Evolutionary conservation across 164 flowering plant genomes (phyloP), one percentile per base, ranked within the genome.

Genomic region (Chloranthus sessilifolius): DNA sequence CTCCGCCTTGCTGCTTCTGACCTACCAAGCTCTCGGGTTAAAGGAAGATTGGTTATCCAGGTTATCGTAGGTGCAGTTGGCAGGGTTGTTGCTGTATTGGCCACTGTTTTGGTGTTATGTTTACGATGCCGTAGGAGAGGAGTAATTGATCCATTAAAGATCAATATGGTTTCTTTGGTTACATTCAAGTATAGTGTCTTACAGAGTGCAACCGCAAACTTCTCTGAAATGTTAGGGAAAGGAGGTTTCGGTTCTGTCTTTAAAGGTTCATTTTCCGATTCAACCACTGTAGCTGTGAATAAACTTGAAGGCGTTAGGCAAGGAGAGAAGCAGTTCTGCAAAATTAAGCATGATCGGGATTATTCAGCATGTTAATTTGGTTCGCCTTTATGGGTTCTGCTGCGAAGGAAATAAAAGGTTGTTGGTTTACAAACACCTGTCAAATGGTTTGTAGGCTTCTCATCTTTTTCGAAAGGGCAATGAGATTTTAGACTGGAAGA

Each of bases 161-260:
- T n/a, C n/a, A n/a, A n/a, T n/a, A n/a, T n/a, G n/a, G n/a, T n/a
- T 40, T 67, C 77, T 39, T 55, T 79, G 55, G 50, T 72, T 43
- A 63, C 72, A 17, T 76, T 74, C 57, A 58, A 47, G 7, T 74
- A 69, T 55, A 67, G 52, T 55, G 74, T 69, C 39, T 51, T 79
- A 33, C 75, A 65, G 44, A 64, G 12, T 49, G 78, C 68, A 2
- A 77, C 85, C 0, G 70, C 62, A 67, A 72, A 72, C 34, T 80
- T 77, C 54, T 72, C 78, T 0, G 72, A 77, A 23, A 77, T 64
- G 50, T 48, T 80, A 41, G 74, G 71, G n/a, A n/a, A n/a, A 44
- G 85, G 85, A 40, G 73, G 78, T 11, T 77, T 77, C 44, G 82
- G 85, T 50, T 77, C 85, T 23, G 85, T 80, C 14, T 80, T 74